These are phyloP conservation scores for Cladobotryum protrusum DNA, from an alignment of 2,329 filamentous ascomycete genomes.

Conservation along the genomic window DNA sequence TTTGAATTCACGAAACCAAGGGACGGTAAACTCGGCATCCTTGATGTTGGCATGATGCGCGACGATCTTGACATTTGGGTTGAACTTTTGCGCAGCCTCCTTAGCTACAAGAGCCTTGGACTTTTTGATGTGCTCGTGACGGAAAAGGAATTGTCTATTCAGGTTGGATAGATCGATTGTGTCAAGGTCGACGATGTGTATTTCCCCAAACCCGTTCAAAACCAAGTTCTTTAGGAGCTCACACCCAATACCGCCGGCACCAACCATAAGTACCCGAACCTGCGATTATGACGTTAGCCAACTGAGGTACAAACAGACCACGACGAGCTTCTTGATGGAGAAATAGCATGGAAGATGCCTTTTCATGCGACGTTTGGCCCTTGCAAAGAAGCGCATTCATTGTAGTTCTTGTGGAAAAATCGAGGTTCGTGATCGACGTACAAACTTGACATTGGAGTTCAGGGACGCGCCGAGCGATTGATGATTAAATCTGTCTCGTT, in stretches of 20 bases:
- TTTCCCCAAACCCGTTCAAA: constrained; percentile 82
- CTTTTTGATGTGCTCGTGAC: constrained; percentile 96
- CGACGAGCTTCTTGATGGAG: not conserved
- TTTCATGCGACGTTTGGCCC: not conserved
- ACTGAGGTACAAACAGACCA: not conserved
- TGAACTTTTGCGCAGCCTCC: constrained; percentile 85
- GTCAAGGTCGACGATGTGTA: constrained; percentile 93
- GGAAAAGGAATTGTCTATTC: constrained; percentile 95
- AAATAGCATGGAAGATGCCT: not conserved
- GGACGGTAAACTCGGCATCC: constrained; percentile 74
- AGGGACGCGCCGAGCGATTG: constrained; percentile 62
- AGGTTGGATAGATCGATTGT: constrained; percentile 97
- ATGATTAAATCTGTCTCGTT: constrained; percentile 50
- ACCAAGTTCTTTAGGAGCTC: constrained; percentile 96
- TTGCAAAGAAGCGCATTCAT: not conserved
- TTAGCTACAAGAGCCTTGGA: constrained; percentile 92
- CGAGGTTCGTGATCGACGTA: constrained; percentile 31
- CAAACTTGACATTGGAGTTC: constrained; percentile 63
- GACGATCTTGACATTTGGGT: constrained; percentile 77
- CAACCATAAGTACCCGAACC: constrained; percentile 87
- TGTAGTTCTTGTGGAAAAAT: not conserved
- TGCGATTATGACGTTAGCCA: constrained; percentile 29
- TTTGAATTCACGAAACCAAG: constrained; percentile 78
- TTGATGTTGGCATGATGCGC: constrained; percentile 96
- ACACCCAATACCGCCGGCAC: constrained; percentile 94